Conservation (phyloP, 192 early-diverging fungal species). For the Podila verticillata region DNA sequence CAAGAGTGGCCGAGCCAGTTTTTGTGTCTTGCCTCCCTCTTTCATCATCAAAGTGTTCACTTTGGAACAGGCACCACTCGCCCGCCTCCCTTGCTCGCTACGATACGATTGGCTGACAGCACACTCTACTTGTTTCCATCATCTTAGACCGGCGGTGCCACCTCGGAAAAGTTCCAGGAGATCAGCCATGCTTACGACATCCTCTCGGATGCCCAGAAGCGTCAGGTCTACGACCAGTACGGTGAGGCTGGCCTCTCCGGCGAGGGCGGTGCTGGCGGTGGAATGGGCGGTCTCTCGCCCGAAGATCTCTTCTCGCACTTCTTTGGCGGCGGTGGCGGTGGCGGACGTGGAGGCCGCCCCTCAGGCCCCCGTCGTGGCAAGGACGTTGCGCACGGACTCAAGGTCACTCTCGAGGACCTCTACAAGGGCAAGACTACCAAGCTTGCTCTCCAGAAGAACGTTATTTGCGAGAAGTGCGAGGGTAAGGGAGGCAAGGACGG, state of each 20-base stretch:
- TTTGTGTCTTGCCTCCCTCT: not conserved
- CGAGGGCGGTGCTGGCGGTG: slow-evolving; percentile 67
- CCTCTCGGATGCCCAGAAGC: slow-evolving; percentile 91
- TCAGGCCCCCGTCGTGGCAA: slow-evolving; percentile 94
- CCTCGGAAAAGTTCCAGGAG: slow-evolving; percentile 96
- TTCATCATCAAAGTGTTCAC: not conserved
- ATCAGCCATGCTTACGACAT: slow-evolving; percentile 98
- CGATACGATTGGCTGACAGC: not conserved
- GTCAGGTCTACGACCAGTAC: slow-evolving; percentile 92
- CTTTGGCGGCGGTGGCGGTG: slow-evolving; percentile 90
- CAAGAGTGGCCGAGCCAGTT: not conserved
- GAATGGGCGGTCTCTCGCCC: slow-evolving; percentile 78
- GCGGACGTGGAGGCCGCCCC: slow-evolving; percentile 76
- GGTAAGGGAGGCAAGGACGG: slow-evolving; percentile 98
- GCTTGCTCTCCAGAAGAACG: slow-evolving; percentile 95
- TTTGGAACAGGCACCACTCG: not conserved
- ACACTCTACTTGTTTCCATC: not conserved
- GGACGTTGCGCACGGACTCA: slow-evolving; percentile 90
- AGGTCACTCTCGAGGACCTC: slow-evolving; percentile 88
- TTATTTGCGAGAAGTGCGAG: slow-evolving; percentile 91
- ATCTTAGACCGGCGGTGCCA: slow-evolving; percentile 55
- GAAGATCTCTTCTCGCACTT: slow-evolving; percentile 97
- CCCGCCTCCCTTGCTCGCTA: not conserved
- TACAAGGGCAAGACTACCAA: slow-evolving; percentile 93
- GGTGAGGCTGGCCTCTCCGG: slow-evolving; percentile 93